Evolutionary conservation across 2,329 filamentous ascomycete species (phyloP).

Genomic region (Magnaporthiopsis incrustans): DNA sequence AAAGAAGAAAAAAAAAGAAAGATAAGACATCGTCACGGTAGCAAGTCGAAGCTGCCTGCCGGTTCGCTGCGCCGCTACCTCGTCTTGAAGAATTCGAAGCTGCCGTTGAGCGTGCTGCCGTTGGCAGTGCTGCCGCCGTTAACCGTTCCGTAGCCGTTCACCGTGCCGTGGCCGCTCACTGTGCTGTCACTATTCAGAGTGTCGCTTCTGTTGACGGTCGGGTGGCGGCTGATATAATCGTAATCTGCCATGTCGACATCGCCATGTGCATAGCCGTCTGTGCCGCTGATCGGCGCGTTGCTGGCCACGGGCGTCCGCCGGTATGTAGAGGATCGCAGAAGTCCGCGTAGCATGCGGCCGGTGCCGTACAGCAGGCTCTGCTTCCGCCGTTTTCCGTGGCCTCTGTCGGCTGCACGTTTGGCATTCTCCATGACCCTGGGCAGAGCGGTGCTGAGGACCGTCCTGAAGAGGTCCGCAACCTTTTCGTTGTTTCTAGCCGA

Average conservation of each 20-base stretch:
- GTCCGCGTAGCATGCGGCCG: background rate
- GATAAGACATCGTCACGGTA: background rate
- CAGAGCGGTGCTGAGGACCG: background rate
- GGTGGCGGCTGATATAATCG: background rate
- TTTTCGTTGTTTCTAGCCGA: constrained; percentile 13
- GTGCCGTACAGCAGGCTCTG: constrained; percentile 2
- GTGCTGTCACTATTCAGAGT: background rate
- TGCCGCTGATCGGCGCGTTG: background rate
- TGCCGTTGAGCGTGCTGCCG: background rate
- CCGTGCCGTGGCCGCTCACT: background rate
- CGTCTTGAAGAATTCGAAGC: background rate
- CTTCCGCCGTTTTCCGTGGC: background rate
- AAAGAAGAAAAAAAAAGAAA: too few species aligned
- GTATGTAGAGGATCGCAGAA: background rate
- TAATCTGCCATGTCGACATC: background rate
- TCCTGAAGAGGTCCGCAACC: constrained; percentile 12
- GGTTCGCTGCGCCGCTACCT: background rate
- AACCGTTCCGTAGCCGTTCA: background rate
- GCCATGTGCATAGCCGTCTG: background rate
- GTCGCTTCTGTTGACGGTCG: background rate
- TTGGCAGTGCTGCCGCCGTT: background rate
- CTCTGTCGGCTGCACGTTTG: constrained; percentile 1
- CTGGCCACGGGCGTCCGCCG: background rate
- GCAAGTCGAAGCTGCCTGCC: background rate
- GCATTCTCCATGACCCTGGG: constrained; percentile 4